A percentile compares a stretch with the other conserved stretches of the same genome.
Conservation (phyloP, 306 rosid genomes). For the Rosa multiflora region DNA sequence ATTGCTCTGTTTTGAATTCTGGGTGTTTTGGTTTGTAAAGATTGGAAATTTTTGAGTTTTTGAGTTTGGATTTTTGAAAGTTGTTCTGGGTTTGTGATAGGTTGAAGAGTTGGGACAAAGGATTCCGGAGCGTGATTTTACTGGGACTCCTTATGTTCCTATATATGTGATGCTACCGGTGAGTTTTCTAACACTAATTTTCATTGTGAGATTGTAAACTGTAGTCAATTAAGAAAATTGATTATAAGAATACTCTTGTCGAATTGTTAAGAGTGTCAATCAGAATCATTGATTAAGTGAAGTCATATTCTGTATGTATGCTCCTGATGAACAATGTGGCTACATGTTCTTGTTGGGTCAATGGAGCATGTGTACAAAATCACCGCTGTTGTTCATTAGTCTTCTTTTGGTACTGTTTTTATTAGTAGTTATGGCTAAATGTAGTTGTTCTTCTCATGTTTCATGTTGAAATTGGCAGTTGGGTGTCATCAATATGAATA, state of each 20-base stretch:
- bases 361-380: background rate
- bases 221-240: background rate
- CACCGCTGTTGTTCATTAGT: background rate
- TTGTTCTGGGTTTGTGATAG: background rate
- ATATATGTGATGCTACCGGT: constrained; percentile 80
- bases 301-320: background rate
- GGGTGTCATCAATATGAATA: constrained; percentile 64
- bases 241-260: background rate
- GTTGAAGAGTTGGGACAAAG: constrained; percentile 22
- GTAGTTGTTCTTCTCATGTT: constrained; percentile 16
- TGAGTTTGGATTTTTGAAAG: background rate
- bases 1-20: background rate
- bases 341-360: too few species aligned
- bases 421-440: background rate
- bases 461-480: constrained; percentile 48
- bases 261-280: background rate
- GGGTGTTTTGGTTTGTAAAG: background rate
- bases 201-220: background rate
- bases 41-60: background rate
- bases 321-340: background rate
- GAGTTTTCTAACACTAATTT: constrained; percentile 20
- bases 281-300: background rate
- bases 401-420: constrained; percentile 8
- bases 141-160: constrained; percentile 72
- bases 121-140: constrained; percentile 64